Conservation (phyloP, 2,329 filamentous ascomycete species). For the Colletotrichum lupini region DNA sequence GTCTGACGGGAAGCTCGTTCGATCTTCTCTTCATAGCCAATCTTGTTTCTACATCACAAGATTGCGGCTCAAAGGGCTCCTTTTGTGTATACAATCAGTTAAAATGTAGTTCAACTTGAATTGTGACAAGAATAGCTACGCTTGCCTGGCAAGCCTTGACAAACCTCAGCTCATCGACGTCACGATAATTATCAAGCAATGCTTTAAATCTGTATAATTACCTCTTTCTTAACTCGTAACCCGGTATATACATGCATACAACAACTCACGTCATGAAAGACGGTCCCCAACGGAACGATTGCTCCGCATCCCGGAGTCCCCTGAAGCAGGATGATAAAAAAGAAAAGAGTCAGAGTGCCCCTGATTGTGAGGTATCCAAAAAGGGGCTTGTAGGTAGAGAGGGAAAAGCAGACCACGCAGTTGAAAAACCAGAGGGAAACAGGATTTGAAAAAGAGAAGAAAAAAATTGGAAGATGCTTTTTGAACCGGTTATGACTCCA, state of each 20-base stretch:
- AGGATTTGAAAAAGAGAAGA: background rate
- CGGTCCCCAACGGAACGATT: background rate
- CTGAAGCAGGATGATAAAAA: background rate
- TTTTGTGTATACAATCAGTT: too few species aligned
- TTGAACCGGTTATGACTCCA: slow-evolving; percentile 34
- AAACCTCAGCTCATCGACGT: background rate
- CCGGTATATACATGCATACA: slow-evolving; percentile 33
- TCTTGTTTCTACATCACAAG: too few species aligned
- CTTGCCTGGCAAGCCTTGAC: too few species aligned
- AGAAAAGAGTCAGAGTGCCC: background rate
- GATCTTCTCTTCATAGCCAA: too few species aligned
- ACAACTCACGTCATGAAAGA: slow-evolving; percentile 5
- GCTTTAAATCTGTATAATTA: slow-evolving; percentile 31
- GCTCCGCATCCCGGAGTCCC: background rate
- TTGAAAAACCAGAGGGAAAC: background rate
- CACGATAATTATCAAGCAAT: background rate
- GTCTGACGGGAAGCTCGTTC: too few species aligned
- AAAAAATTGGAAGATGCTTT: slow-evolving; percentile 26
- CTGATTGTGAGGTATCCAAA: background rate
- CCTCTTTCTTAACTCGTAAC: slow-evolving; percentile 16
- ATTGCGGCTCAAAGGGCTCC: too few species aligned
- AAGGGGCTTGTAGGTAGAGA: background rate
- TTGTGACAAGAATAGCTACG: too few species aligned
- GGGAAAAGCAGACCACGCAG: background rate
- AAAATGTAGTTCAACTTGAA: too few species aligned